These are phyloP conservation scores for Poa pratensis DNA, from an alignment of 176 grass and related monocot genomes.

Conservation along the genomic window DNA sequence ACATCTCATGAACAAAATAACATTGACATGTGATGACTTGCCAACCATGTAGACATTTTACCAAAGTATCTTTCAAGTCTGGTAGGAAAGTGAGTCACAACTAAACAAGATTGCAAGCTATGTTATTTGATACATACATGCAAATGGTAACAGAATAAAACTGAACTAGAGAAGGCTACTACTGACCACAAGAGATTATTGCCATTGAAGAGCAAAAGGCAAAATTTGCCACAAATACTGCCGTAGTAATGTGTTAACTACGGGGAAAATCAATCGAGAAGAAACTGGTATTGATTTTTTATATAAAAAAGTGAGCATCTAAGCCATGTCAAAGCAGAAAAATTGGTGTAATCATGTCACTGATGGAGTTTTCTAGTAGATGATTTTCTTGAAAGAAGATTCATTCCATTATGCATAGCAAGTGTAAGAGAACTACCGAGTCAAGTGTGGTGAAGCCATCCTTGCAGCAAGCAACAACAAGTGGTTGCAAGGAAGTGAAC, in stretches of 20 bases:
- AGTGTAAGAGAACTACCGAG: constrained; percentile 61
- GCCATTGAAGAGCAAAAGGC: constrained; percentile 1
- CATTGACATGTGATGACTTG: neutral
- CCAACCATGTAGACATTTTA: constrained; percentile 1
- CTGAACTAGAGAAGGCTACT: neutral
- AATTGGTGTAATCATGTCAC: constrained; percentile 8
- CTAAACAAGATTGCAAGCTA: neutral
- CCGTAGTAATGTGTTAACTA: neutral
- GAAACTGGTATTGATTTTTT: neutral
- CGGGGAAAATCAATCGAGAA: neutral
- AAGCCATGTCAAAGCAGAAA: neutral
- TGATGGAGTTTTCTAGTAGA: neutral
- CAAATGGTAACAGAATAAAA: neutral
- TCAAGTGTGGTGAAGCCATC: constrained; percentile 82
- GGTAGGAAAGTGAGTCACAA: constrained; percentile 1
- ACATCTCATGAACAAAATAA: constrained; percentile 33
- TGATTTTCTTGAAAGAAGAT: constrained; percentile 5
- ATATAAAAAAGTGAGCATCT: neutral
- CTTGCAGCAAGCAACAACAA: constrained; percentile 90
- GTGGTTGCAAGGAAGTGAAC: constrained; percentile 82
- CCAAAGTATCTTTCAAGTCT: constrained; percentile 21
- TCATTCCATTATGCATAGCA: constrained; percentile 28
- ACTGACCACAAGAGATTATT: neutral
- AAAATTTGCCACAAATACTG: neutral
- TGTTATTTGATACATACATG: neutral